Percentiles rank a stretch among this genome's conserved stretches.
These are phyloP conservation scores for Umbelopsis sp. DNA, from an alignment of 371 early-diverging fungal genomes.

Conservation along the genomic window DNA sequence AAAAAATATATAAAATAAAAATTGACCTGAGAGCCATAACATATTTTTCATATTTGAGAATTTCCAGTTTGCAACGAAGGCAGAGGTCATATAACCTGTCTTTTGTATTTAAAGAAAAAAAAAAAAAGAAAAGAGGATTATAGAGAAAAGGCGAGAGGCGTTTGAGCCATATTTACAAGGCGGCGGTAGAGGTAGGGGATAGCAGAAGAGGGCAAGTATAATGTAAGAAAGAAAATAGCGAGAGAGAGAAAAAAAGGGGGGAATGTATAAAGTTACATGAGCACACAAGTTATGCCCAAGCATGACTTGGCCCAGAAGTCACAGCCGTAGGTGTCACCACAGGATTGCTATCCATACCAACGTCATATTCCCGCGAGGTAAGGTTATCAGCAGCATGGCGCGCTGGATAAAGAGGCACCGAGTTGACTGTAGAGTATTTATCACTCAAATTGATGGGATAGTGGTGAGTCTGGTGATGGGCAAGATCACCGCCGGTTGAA, in stretches of 20 bases:
- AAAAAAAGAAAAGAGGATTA: background rate
- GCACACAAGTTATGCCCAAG: background rate
- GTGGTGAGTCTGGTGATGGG: background rate
- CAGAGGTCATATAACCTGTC: background rate
- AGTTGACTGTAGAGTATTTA: background rate
- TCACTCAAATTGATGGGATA: background rate
- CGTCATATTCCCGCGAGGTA: background rate
- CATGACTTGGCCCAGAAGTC: constrained; percentile 7
- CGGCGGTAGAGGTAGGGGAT: background rate
- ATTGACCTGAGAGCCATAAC: too few species aligned
- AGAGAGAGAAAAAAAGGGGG: background rate
- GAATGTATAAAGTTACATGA: background rate
- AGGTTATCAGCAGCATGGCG: background rate
- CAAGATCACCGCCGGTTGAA: background rate
- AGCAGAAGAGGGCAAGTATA: background rate
- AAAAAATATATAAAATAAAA: background rate
- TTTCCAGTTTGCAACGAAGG: background rate
- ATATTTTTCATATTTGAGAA: background rate
- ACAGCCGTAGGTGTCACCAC: constrained; percentile 13
- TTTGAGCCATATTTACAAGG: constrained; percentile 1
- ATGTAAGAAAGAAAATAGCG: background rate
- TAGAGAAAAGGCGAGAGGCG: background rate
- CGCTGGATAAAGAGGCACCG: background rate
- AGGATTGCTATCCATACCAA: constrained; percentile 9
- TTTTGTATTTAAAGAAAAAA: background rate